Conservation (phyloP, 768 basidiomycete species). For the Amylocystis lapponica region DNA sequence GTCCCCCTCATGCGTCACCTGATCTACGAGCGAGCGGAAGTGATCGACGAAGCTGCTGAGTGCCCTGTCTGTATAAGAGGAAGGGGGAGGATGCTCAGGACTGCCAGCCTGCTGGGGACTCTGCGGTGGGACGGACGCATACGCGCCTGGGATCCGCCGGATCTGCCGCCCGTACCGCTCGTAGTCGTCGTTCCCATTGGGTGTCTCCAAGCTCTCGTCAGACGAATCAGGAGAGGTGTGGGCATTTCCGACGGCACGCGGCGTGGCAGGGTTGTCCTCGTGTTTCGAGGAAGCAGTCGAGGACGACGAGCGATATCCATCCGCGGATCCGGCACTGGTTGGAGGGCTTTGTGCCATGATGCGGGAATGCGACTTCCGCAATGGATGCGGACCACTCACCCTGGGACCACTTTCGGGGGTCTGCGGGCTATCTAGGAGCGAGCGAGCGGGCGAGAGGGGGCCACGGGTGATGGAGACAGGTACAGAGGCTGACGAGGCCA, state of each 20-base stretch:
- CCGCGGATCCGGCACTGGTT: slow-evolving; percentile 8
- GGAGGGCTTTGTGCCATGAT: slow-evolving; percentile 11
- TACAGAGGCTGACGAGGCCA: slow-evolving; percentile 8
- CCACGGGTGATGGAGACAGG: slow-evolving; percentile 7
- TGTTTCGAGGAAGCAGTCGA: not conserved
- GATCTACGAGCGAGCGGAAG: slow-evolving; percentile 45
- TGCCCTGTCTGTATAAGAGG: slow-evolving; percentile 27
- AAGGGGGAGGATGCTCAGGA: not conserved
- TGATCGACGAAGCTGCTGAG: slow-evolving; percentile 41
- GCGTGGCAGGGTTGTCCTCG: not conserved
- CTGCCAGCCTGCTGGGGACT: not conserved
- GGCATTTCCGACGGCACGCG: not conserved
- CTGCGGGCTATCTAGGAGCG: slow-evolving; percentile 6
- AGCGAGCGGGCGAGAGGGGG: slow-evolving; percentile 6
- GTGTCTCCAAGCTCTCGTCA: slow-evolving; percentile 6
- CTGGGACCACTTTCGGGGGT: slow-evolving; percentile 10
- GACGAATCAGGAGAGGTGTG: slow-evolving; percentile 9
- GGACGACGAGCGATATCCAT: slow-evolving; percentile 3
- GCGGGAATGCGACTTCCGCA: slow-evolving; percentile 16
- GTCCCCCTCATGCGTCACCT: slow-evolving; percentile 49
- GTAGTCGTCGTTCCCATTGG: not conserved
- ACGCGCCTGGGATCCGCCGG: slow-evolving; percentile 5
- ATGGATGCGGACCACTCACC: slow-evolving; percentile 10
- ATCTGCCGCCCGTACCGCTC: slow-evolving; percentile 11
- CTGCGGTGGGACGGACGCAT: slow-evolving; percentile 8